phyloP scores from a whole-genome alignment of 2,329 filamentous ascomycete genomes.

The Bisporella sp. region DNA sequence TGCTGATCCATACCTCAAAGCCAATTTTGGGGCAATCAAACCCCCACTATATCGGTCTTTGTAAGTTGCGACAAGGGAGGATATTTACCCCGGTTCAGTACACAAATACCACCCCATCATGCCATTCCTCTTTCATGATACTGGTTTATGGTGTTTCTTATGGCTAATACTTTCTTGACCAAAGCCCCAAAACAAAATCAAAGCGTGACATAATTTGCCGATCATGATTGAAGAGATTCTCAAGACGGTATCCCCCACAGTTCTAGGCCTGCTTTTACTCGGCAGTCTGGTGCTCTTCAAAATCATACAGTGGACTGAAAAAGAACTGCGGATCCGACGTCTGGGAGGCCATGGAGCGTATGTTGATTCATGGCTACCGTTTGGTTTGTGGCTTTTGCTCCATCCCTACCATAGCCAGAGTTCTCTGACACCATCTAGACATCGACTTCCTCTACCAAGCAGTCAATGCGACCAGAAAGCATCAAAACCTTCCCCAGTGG shows the following conservation, averaged over 20 bases:
- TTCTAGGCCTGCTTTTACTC: conserved; percentile 7
- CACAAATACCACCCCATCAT: too few relatives aligned
- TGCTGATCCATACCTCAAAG: too few relatives aligned
- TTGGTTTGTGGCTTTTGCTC: conserved; percentile 32
- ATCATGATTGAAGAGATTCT: conserved; percentile 28
- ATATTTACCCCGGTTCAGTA: too few relatives aligned
- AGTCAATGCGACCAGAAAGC: conserved; percentile 41
- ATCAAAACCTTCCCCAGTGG: conserved; percentile 60
- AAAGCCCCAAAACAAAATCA: too few relatives aligned
- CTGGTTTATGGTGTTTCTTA: too few relatives aligned
- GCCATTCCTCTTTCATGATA: too few relatives aligned
- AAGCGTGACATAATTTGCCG: neutral
- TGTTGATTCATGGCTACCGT: conserved; percentile 34
- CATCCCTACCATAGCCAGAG: neutral
- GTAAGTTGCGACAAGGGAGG: too few relatives aligned
- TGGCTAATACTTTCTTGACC: too few relatives aligned
- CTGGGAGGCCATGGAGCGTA: conserved; percentile 37
- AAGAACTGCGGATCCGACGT: conserved; percentile 37
- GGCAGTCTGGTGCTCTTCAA: conserved; percentile 21
- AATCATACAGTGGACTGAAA: conserved; percentile 30
- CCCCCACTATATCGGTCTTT: too few relatives aligned
- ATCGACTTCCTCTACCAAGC: conserved; percentile 57
- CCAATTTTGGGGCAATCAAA: too few relatives aligned
- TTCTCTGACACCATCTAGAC: conserved; percentile 36
- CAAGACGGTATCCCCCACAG: conserved; percentile 33